phyloP scores from a whole-genome alignment of 2,329 filamentous ascomycete species.

The Ophiostoma perfectum region DNA sequence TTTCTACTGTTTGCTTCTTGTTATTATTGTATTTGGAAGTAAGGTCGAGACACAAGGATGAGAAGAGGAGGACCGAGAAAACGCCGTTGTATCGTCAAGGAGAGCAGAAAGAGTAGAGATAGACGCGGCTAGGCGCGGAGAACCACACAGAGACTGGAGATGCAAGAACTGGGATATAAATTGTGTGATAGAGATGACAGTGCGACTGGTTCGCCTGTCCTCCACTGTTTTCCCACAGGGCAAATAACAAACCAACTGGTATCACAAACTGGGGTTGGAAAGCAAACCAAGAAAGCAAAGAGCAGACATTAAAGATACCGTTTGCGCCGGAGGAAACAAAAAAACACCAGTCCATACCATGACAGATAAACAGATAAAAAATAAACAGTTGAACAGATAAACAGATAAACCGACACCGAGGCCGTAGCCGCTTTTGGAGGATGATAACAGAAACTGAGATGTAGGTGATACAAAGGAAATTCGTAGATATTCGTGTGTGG shows the following conservation, averaged over 20 bases:
- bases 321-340: not conserved
- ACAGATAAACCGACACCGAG: not conserved
- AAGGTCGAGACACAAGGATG: not conserved
- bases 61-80: not conserved
- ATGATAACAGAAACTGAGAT: not conserved
- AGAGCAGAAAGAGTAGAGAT: not conserved
- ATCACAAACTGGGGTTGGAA: constrained; percentile 5
- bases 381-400: too few species aligned
- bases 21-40: too few species aligned
- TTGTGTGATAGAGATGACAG: not conserved
- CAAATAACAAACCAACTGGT: not conserved
- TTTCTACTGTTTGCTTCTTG: too few species aligned
- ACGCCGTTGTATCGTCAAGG: not conserved
- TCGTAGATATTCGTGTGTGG: not conserved
- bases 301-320: not conserved
- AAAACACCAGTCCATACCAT: not conserved
- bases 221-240: not conserved
- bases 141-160: not conserved
- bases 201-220: not conserved
- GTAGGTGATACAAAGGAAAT: constrained; percentile 5
- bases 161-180: not conserved
- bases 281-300: not conserved
- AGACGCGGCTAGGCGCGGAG: not conserved
- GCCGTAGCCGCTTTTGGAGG: not conserved
- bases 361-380: too few species aligned